A percentile compares a stretch with the other conserved stretches of the same genome.
phyloP scores from a whole-genome alignment of 176 grass and related monocot genomes.

The Triticum dicoccoides region DNA sequence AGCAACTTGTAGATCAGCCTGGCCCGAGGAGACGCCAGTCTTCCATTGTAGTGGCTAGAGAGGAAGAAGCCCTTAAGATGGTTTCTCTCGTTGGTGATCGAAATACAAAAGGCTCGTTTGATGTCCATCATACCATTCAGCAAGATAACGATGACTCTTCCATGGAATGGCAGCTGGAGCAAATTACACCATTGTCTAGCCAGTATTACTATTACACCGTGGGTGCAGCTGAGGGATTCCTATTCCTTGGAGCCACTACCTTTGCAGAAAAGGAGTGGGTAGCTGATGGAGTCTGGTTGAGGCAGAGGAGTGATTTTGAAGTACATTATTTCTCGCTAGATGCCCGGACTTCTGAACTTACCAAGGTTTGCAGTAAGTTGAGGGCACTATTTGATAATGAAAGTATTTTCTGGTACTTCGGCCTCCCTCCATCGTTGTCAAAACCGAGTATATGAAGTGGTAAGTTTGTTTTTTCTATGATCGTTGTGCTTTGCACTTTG shows the following conservation, averaged over 20 bases:
- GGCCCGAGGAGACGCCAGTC: background rate
- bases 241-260: background rate
- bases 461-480: background rate
- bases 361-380: background rate
- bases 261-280: background rate
- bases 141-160: background rate
- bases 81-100: background rate
- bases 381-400: background rate
- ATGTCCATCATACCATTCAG: background rate
- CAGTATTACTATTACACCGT: background rate
- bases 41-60: background rate
- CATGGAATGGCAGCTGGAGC: background rate
- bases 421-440: conserved; percentile 1
- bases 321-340: background rate
- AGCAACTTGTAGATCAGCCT: background rate
- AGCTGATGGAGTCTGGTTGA: background rate
- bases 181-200: background rate
- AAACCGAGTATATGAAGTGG: background rate
- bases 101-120: background rate
- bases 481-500: background rate
- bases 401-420: background rate
- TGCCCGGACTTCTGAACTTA: background rate
- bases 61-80: background rate
- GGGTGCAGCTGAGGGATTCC: background rate
- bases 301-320: background rate